phyloP scores from a whole-genome alignment of 2,329 filamentous ascomycete genomes.

The Diplodia seriata region DNA sequence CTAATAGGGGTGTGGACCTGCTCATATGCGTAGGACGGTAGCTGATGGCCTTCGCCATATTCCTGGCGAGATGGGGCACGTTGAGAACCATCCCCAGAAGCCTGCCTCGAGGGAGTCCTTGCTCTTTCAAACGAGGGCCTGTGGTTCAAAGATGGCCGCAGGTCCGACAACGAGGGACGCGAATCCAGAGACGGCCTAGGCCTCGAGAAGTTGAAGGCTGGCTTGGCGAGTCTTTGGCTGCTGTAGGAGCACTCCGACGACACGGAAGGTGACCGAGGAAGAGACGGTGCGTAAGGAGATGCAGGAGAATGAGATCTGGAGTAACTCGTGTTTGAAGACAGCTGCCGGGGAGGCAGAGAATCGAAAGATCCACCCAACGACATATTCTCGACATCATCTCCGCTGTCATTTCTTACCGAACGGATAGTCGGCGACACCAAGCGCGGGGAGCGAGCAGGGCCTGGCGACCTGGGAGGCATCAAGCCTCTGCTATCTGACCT shows the following conservation, averaged over 20 bases:
- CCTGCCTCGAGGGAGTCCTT: slow-evolving; percentile 42
- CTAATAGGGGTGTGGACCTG: slow-evolving; percentile 73
- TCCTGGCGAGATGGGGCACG: slow-evolving; percentile 48
- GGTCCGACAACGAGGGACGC: slow-evolving; percentile 22
- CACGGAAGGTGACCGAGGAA: slow-evolving; percentile 81
- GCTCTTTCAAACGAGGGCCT: slow-evolving; percentile 44
- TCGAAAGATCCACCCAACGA: slow-evolving; percentile 66
- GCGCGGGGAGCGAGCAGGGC: slow-evolving; percentile 44
- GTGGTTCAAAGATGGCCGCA: slow-evolving; percentile 53
- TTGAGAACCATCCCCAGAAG: slow-evolving; percentile 50
- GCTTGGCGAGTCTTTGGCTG: slow-evolving; percentile 66
- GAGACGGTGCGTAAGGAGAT: slow-evolving; percentile 64
- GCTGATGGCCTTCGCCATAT: slow-evolving; percentile 52
- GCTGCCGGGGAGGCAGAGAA: slow-evolving; percentile 72
- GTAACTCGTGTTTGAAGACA: slow-evolving; percentile 73
- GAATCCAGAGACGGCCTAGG: slow-evolving; percentile 65
- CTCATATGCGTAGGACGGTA: slow-evolving; percentile 69
- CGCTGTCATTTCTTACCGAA: slow-evolving; percentile 59
- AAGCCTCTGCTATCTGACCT: slow-evolving; percentile 20
- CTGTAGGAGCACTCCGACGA: slow-evolving; percentile 78
- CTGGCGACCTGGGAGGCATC: slow-evolving; percentile 51
- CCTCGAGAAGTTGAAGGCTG: slow-evolving; percentile 92
- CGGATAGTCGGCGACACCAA: slow-evolving; percentile 53
- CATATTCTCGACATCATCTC: slow-evolving; percentile 73
- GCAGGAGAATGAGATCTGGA: slow-evolving; percentile 67